These are phyloP conservation scores for Cordyceps pruinosa DNA, from an alignment of 2,329 filamentous ascomycete species.

Conservation along the genomic window DNA sequence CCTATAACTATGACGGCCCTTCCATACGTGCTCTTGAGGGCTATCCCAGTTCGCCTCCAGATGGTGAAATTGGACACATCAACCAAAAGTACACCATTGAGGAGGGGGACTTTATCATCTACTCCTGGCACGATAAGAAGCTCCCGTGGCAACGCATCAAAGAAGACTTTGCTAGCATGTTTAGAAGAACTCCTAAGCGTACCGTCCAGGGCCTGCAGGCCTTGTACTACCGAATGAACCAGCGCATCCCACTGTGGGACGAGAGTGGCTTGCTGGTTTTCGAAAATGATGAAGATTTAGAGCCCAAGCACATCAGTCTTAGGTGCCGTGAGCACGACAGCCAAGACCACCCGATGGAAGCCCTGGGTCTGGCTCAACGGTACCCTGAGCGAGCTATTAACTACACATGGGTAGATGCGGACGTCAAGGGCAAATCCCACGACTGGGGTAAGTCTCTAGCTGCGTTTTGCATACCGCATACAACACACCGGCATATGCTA, in stretches of 20 bases:
- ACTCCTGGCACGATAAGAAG: conserved; percentile 37
- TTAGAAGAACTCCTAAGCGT: conserved; percentile 30
- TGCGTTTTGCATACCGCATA: background rate
- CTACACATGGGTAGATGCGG: conserved; percentile 38
- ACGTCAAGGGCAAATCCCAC: conserved; percentile 31
- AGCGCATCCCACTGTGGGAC: conserved; percentile 34
- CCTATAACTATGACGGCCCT: conserved; percentile 19
- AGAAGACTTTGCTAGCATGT: conserved; percentile 32
- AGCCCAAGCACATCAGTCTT: conserved; percentile 31
- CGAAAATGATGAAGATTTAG: conserved; percentile 32
- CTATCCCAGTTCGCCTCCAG: conserved; percentile 30
- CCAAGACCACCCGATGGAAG: conserved; percentile 30
- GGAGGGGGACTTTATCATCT: conserved; percentile 38
- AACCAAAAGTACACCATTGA: conserved; percentile 39
- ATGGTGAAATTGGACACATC: conserved; percentile 32
- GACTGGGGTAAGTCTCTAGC: conserved; percentile 33
- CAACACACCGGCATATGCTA: conserved; percentile 13
- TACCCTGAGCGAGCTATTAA: conserved; percentile 41
- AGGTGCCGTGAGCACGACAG: conserved; percentile 33
- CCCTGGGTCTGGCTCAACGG: conserved; percentile 33
- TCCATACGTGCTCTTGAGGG: conserved; percentile 22
- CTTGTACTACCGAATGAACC: conserved; percentile 39
- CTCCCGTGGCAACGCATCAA: conserved; percentile 36
- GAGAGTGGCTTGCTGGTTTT: conserved; percentile 34
- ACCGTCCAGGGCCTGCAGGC: conserved; percentile 36